Percentiles rank a stretch among this genome's conserved stretches.
phyloP scores from a whole-genome alignment of 2,329 filamentous ascomycete genomes.

The Sporothrix globosa region DNA sequence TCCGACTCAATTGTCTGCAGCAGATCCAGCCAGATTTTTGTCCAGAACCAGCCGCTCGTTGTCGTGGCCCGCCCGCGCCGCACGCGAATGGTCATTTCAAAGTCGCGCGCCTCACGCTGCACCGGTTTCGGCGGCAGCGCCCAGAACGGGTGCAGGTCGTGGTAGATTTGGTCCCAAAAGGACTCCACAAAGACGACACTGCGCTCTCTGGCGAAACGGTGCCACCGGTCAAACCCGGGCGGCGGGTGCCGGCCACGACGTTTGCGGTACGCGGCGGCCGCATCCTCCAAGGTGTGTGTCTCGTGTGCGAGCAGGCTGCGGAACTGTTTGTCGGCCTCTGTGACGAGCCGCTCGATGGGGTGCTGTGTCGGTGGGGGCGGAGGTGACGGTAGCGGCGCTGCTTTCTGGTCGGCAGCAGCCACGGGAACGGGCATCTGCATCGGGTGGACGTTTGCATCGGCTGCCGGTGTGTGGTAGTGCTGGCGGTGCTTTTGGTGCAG shows the following conservation, averaged over 20 bases:
- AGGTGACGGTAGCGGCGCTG: neutral
- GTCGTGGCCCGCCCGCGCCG: conserved; percentile 57
- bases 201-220: conserved; percentile 55
- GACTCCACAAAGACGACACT: conserved; percentile 63
- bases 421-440: no score
- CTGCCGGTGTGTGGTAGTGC: conserved; percentile 8
- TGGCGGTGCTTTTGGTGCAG: conserved; percentile 21
- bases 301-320: conserved; percentile 49
- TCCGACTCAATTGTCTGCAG: conserved; percentile 56
- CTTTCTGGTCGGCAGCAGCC: neutral
- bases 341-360: conserved; percentile 57
- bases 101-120: conserved; percentile 57
- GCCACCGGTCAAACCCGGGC: conserved; percentile 66
- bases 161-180: conserved; percentile 67
- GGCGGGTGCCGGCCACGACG: conserved; percentile 64
- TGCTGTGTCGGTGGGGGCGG: conserved; percentile 41
- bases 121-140: conserved; percentile 49
- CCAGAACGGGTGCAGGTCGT: conserved; percentile 66
- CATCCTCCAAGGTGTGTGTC: conserved; percentile 54
- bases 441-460: no score
- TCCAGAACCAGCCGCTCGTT: conserved; percentile 61
- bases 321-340: conserved; percentile 51
- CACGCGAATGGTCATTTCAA: conserved; percentile 65
- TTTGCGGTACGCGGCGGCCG: conserved; percentile 59
- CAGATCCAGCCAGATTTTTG: conserved; percentile 59